A percentile compares a stretch with the other conserved stretches of the same genome.
Evolutionary conservation across 2,329 filamentous ascomycete genomes (phyloP).

Genomic region (Aciculosporium take): DNA sequence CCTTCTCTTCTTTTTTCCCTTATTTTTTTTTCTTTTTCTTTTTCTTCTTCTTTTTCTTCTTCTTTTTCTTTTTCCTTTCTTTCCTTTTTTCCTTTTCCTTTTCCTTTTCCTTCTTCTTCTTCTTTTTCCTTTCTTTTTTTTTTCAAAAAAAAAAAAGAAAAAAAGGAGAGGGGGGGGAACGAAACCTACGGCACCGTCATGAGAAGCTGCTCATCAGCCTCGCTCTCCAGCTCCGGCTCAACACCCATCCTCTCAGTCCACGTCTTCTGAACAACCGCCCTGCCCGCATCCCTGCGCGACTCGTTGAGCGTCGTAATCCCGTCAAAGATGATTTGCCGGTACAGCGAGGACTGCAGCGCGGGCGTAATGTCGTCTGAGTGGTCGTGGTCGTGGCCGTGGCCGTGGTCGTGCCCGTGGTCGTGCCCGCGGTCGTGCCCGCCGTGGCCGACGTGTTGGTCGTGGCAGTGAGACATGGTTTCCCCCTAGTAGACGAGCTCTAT

Average conservation of each 20-base stretch:
- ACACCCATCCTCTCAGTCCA: conserved; percentile 66
- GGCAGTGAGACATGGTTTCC: conserved; percentile 30
- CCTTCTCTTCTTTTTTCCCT: no score
- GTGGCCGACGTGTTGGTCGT: conserved; percentile 38
- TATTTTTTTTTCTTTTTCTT: no score
- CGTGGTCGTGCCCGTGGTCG: no score
- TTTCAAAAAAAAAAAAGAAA: not conserved
- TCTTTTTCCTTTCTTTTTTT: not conserved
- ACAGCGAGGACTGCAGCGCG: conserved; percentile 78
- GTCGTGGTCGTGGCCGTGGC: conserved; percentile 61
- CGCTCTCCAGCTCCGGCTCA: conserved; percentile 66
- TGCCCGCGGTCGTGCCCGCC: conserved; percentile 36
- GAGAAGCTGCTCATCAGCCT: conserved; percentile 85
- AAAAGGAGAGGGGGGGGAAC: not conserved
- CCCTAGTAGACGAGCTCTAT: no score
- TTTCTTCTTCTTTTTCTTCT: no score
- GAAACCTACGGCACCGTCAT: conserved; percentile 70
- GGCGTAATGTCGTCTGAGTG: conserved; percentile 88
- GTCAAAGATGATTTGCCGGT: conserved; percentile 84
- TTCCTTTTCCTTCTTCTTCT: not conserved
- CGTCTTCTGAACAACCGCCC: conserved; percentile 71
- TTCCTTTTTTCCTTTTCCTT: no score
- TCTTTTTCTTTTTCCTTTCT: no score
- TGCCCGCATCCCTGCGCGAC: conserved; percentile 49
- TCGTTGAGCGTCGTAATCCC: conserved; percentile 79